These are phyloP conservation scores for Leucocoprinus birnbaumii DNA, from an alignment of 768 basidiomycete species.

Conservation along the genomic window DNA sequence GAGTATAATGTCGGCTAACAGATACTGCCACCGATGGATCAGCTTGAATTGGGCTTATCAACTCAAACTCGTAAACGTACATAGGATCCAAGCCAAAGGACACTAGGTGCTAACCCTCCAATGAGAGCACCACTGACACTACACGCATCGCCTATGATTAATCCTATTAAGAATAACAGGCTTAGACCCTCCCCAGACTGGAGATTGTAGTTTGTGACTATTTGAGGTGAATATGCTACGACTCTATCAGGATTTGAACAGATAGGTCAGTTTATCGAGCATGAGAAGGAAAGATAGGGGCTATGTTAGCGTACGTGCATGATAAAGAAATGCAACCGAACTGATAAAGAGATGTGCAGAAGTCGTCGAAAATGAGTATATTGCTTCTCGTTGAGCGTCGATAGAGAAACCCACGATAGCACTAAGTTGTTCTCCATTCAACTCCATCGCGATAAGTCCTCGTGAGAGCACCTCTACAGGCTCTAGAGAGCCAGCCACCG, in stretches of 20 bases:
- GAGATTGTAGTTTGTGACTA: constrained; percentile 81
- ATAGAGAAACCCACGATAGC: constrained; percentile 11
- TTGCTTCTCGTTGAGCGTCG: too few relatives aligned
- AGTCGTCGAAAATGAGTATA: background rate
- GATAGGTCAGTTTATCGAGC: too few relatives aligned
- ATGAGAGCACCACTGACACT: constrained; percentile 71
- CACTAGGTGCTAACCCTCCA: constrained; percentile 80
- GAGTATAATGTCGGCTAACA: too few relatives aligned
- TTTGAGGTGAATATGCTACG: constrained; percentile 88
- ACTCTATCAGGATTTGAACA: constrained; percentile 61
- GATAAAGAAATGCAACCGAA: constrained; percentile 88
- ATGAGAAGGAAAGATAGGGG: too few relatives aligned
- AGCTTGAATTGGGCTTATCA: too few relatives aligned
- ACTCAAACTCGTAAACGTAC: too few relatives aligned
- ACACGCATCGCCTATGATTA: constrained; percentile 77
- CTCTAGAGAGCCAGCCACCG: background rate
- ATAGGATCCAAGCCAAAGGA: constrained; percentile 81
- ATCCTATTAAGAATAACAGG: constrained; percentile 76
- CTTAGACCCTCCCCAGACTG: constrained; percentile 92
- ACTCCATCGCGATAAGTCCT: background rate
- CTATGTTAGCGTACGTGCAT: constrained; percentile 54
- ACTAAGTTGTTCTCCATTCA: constrained; percentile 4
- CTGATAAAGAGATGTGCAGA: constrained; percentile 31
- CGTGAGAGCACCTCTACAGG: background rate
- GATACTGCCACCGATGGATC: too few relatives aligned